Conservation (phyloP, 1,284 basidiomycete genomes). For the Inonotus hispidus region DNA sequence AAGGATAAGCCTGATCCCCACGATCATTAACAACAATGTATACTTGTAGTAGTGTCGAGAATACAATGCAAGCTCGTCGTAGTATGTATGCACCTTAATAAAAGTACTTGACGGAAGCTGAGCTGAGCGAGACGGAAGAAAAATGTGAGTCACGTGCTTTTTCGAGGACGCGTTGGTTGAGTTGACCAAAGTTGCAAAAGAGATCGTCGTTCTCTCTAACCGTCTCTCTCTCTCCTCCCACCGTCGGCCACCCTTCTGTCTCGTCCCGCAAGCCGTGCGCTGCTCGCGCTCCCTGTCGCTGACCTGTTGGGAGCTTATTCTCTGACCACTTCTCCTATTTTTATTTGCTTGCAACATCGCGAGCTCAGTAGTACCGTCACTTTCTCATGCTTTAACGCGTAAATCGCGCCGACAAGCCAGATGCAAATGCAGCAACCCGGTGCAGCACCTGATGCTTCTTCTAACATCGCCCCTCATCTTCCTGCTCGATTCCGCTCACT, state of each 20-base stretch:
- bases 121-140: slow-evolving; percentile 1
- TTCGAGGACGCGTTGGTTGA: neutral
- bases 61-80: neutral
- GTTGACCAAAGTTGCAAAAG: neutral
- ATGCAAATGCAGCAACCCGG: slow-evolving; percentile 42
- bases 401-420: slow-evolving; percentile 6
- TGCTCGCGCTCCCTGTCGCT: neutral
- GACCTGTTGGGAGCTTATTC: neutral
- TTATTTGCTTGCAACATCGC: slow-evolving; percentile 13
- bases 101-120: neutral
- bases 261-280: neutral
- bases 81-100: neutral
- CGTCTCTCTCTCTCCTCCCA: neutral
- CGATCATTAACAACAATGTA: slow-evolving; percentile 36
- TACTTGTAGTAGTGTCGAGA: neutral
- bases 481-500: slow-evolving; percentile 61
- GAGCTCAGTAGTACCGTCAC: slow-evolving; percentile 1
- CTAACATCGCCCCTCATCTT: slow-evolving; percentile 46
- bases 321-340: neutral
- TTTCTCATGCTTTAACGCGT: slow-evolving; percentile 13
- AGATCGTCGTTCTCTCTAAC: slow-evolving; percentile 1
- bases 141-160: neutral
- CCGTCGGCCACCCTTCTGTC: slow-evolving; percentile 2
- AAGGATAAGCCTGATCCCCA: slow-evolving; percentile 65
- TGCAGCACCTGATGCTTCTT: slow-evolving; percentile 27